These are phyloP conservation scores for Discostella pseudostelligera DNA, from an alignment of 108 stramenopile genomes.

Conservation along the genomic window DNA sequence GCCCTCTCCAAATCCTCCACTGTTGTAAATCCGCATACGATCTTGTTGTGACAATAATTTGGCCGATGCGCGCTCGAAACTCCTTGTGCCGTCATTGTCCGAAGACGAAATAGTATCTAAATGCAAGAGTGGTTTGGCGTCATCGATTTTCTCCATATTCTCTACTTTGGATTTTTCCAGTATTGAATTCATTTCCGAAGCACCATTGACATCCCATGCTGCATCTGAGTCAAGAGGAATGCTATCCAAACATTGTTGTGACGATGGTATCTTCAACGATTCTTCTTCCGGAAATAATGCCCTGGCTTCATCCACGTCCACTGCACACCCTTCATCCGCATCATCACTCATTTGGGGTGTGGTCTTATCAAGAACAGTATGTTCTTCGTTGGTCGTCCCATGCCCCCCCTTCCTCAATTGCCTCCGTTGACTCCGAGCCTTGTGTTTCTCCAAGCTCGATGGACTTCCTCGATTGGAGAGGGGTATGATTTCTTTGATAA, in stretches of 20 bases:
- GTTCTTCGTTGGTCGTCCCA: neutral
- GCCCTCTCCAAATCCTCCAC: slow-evolving; percentile 33
- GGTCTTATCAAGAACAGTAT: neutral
- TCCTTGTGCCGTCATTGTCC: neutral
- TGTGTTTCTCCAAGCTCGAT: slow-evolving; percentile 1
- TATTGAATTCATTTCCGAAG: neutral
- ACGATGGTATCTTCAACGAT: neutral
- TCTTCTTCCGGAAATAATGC: slow-evolving; percentile 11
- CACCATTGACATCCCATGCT: slow-evolving; percentile 21
- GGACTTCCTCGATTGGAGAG: too few species aligned
- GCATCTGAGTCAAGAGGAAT: neutral
- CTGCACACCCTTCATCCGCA: neutral
- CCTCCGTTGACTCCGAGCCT: neutral
- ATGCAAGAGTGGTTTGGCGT: slow-evolving; percentile 21
- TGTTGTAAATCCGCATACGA: slow-evolving; percentile 33
- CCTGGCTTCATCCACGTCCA: slow-evolving; percentile 6
- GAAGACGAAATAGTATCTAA: slow-evolving; percentile 10
- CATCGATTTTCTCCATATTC: slow-evolving; percentile 4
- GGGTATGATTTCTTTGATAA: too few species aligned
- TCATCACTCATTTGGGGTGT: slow-evolving; percentile 1
- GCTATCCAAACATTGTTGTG: neutral
- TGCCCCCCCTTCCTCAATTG: neutral
- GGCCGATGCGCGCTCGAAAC: slow-evolving; percentile 1
- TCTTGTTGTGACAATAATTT: slow-evolving; percentile 35
- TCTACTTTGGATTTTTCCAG: slow-evolving; percentile 17